These are phyloP conservation scores for Lentinus brumalis DNA, from an alignment of 768 basidiomycete species.

Conservation along the genomic window DNA sequence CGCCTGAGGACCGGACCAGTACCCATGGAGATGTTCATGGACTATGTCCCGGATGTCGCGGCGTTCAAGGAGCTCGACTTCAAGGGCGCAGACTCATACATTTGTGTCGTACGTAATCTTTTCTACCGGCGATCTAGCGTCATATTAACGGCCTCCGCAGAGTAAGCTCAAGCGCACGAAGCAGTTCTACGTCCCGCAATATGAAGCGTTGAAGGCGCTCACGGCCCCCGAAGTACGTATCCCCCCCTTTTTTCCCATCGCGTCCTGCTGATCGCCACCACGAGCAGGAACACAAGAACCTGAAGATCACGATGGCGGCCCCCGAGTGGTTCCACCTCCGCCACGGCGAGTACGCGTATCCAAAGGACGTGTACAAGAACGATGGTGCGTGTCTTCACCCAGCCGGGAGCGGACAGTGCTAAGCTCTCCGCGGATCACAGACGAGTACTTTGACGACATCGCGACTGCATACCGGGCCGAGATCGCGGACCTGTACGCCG, in stretches of 20 bases:
- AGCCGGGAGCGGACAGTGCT: slow-evolving; percentile 11
- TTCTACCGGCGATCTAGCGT: neutral
- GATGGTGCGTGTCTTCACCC: slow-evolving; percentile 46
- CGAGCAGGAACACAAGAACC: slow-evolving; percentile 58
- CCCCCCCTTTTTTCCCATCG: neutral
- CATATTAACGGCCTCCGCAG: slow-evolving; percentile 31
- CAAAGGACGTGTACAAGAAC: slow-evolving; percentile 57
- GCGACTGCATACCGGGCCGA: slow-evolving; percentile 49
- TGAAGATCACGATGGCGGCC: slow-evolving; percentile 73
- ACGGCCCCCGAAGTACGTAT: slow-evolving; percentile 53
- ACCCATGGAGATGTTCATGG: slow-evolving; percentile 19
- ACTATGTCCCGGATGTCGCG: slow-evolving; percentile 37
- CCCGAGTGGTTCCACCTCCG: slow-evolving; percentile 75
- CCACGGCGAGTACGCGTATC: slow-evolving; percentile 64
- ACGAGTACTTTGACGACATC: slow-evolving; percentile 52
- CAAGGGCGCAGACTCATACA: slow-evolving; percentile 34
- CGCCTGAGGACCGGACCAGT: neutral
- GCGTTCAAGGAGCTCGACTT: slow-evolving; percentile 36
- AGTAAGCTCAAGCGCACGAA: slow-evolving; percentile 63
- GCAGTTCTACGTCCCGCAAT: slow-evolving; percentile 65
- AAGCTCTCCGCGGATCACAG: slow-evolving; percentile 14
- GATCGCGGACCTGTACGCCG: slow-evolving; percentile 45
- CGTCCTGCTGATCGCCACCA: neutral
- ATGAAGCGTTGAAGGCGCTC: slow-evolving; percentile 58
- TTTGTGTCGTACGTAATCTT: slow-evolving; percentile 27